These are phyloP conservation scores for Cyclostephanos invisitatus DNA, from an alignment of 108 stramenopile genomes.

Conservation along the genomic window DNA sequence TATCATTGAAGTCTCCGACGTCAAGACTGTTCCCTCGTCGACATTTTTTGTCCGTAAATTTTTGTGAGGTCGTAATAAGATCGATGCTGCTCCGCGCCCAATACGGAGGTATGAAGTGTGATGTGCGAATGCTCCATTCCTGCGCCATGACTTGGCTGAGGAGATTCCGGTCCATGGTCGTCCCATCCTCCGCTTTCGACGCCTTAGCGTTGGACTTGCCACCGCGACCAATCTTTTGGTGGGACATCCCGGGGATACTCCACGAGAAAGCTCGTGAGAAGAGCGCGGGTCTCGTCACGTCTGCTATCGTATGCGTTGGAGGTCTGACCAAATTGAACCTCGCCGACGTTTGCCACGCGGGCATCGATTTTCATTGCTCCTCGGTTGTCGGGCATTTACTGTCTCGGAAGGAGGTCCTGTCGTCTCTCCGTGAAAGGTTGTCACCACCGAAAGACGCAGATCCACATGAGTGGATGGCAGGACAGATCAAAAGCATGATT, in stretches of 20 bases:
- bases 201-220: background rate
- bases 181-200: constrained; percentile 9
- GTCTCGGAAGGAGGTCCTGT: constrained; percentile 14
- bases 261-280: constrained; percentile 38
- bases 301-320: constrained; percentile 10
- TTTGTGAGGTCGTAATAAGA: constrained; percentile 49
- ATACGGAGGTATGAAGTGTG: constrained; percentile 85
- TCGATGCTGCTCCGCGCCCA: constrained; percentile 67
- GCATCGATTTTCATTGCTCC: constrained; percentile 89
- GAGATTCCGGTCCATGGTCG: constrained; percentile 45
- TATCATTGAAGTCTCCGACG: constrained; percentile 33
- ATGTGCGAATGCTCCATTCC: constrained; percentile 67
- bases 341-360: constrained; percentile 59
- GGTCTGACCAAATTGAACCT: constrained; percentile 39
- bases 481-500: constrained; percentile 62
- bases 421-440: constrained; percentile 20
- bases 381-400: constrained; percentile 60
- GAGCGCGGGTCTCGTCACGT: constrained; percentile 36
- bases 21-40: constrained; percentile 15
- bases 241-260: constrained; percentile 43
- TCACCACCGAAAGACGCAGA: constrained; percentile 4
- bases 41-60: background rate
- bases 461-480: constrained; percentile 25
- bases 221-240: constrained; percentile 35
- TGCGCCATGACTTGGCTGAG: constrained; percentile 58